Conservation (phyloP, 73 alveolate genomes). For the Paramecium bursaria region DNA sequence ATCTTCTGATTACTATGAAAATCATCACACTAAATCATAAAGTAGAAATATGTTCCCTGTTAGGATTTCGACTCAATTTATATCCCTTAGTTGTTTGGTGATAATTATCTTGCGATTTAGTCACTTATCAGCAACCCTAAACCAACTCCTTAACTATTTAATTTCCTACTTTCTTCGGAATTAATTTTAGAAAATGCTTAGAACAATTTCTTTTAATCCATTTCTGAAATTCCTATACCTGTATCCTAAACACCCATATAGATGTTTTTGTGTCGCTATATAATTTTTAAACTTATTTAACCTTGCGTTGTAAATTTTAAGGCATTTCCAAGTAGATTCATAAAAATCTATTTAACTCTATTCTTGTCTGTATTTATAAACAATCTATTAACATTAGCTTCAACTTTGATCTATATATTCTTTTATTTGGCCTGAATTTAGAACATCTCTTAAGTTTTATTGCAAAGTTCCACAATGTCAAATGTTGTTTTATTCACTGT, state of each 20-base stretch:
- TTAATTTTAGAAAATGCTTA: slow-evolving; percentile 70
- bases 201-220: slow-evolving; percentile 58
- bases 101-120: slow-evolving; percentile 12
- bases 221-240: slow-evolving; percentile 73
- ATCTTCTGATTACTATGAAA: neutral
- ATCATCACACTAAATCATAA: neutral
- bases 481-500: slow-evolving; percentile 1
- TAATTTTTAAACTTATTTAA: slow-evolving; percentile 49
- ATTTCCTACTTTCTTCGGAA: neutral
- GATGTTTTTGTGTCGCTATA: neutral
- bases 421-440: slow-evolving; percentile 51
- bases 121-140: slow-evolving; percentile 36
- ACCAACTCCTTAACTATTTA: slow-evolving; percentile 47
- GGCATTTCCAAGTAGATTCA: slow-evolving; percentile 74
- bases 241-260: slow-evolving; percentile 70
- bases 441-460: slow-evolving; percentile 57
- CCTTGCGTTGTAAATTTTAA: slow-evolving; percentile 71
- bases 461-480: slow-evolving; percentile 1
- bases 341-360: slow-evolving; percentile 60
- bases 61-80: neutral
- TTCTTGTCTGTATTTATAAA: slow-evolving; percentile 62
- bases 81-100: neutral
- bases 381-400: neutral
- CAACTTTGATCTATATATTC: neutral
- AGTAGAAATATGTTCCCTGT: slow-evolving; percentile 34